Percentiles rank a stretch among this genome's conserved stretches.
Conservation (phyloP, 192 early-diverging fungal species). For the Coemansia pectinata region DNA sequence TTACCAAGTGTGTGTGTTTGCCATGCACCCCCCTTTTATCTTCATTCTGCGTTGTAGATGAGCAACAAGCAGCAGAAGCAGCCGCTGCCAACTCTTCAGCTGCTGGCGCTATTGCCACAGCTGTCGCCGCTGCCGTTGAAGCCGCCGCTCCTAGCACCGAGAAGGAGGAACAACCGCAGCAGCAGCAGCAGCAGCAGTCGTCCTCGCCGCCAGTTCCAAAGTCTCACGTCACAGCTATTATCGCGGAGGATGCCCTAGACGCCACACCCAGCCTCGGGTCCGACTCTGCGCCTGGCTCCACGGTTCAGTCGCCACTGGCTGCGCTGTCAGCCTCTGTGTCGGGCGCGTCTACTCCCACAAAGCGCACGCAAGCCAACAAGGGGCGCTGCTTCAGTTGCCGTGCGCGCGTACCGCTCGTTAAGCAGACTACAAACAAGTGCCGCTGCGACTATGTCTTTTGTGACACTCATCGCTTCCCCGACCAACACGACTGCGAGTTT, state of each 20-base stretch:
- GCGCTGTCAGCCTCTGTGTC: constrained; percentile 27
- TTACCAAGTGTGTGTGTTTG: not conserved
- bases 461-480: constrained; percentile 68
- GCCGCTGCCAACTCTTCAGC: constrained; percentile 20
- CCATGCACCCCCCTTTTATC: constrained; percentile 8
- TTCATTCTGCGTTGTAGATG: constrained; percentile 25
- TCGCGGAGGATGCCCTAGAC: constrained; percentile 13
- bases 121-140: not conserved
- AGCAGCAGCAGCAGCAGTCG: not conserved
- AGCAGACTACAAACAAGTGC: constrained; percentile 78
- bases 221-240: constrained; percentile 15
- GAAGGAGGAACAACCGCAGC: not conserved
- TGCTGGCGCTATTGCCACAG: constrained; percentile 6
- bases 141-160: constrained; percentile 1
- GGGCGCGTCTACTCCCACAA: constrained; percentile 41
- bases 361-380: constrained; percentile 66
- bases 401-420: constrained; percentile 72
- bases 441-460: constrained; percentile 77
- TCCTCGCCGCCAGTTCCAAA: constrained; percentile 5
- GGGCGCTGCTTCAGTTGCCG: constrained; percentile 70
- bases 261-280: constrained; percentile 6
- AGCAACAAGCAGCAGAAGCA: constrained; percentile 29
- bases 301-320: constrained; percentile 33
- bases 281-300: constrained; percentile 28
- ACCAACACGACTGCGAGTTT: constrained; percentile 78